These are phyloP conservation scores for Clonostachys solani DNA, from an alignment of 2,329 filamentous ascomycete genomes.

Conservation along the genomic window DNA sequence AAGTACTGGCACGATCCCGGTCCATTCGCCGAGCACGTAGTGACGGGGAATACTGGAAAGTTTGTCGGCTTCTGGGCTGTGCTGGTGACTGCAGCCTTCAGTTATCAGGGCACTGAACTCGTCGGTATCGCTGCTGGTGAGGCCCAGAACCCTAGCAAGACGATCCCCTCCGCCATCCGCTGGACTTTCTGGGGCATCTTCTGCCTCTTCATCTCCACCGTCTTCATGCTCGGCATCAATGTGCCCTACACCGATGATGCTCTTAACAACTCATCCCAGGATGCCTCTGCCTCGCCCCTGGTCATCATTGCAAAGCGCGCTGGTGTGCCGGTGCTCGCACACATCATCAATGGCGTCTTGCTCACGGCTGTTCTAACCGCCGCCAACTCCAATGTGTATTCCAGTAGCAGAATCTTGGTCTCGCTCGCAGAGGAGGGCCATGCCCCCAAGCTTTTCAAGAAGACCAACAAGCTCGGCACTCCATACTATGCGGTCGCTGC, in stretches of 20 bases:
- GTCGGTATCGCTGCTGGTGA: constrained; percentile 78
- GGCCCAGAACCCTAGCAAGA: constrained; percentile 66
- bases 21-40: constrained; percentile 59
- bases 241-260: constrained; percentile 57
- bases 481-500: constrained; percentile 56
- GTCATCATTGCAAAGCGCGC: constrained; percentile 57
- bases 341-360: constrained; percentile 75
- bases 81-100: constrained; percentile 63
- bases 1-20: constrained; percentile 66
- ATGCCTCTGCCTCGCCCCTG: constrained; percentile 63
- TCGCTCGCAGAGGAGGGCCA: constrained; percentile 61
- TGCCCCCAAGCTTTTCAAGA: constrained; percentile 55
- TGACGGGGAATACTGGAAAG: constrained; percentile 48
- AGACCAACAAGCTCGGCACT: constrained; percentile 57
- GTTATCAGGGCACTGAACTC: constrained; percentile 70
- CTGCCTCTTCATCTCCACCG: constrained; percentile 58
- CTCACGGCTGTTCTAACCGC: constrained; percentile 76
- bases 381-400: constrained; percentile 74
- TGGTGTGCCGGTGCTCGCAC: constrained; percentile 58
- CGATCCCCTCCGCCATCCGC: constrained; percentile 67
- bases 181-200: constrained; percentile 75
- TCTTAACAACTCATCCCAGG: constrained; percentile 45
- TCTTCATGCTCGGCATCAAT: constrained; percentile 69
- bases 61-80: constrained; percentile 65
- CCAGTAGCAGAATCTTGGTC: constrained; percentile 63